Evolutionary conservation across 192 early-diverging fungal genomes (phyloP), one percentile per base, ranked within the genome.

Genomic region (Linnemannia zychae): DNA sequence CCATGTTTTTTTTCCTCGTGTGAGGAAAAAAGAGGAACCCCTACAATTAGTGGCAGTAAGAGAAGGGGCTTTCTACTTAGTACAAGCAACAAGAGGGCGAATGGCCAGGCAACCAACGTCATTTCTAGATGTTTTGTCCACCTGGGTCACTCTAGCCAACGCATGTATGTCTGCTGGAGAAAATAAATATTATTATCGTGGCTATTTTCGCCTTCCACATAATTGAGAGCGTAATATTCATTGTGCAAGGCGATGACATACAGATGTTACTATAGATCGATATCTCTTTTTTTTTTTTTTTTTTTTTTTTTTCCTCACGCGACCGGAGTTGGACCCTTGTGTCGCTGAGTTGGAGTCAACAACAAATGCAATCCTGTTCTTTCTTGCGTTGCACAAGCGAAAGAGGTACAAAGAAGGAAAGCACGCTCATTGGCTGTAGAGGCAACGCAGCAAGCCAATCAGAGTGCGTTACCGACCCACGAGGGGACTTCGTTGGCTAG

Each of bases 251-350:
- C 57, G 57, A 31, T 63, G 57, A 63, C 28, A 63, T 31, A 33
- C 24, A 31, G 46, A 17, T 49, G 16, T 15, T 49, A 9, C 40
- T 12, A 11, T 63, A 33, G 28, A 63, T 63, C 57, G 28, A 63
- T 63, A 28, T 57, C 20, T 57, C 12, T 60, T 24, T 24, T 50
- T 50, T 22, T 50, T 12, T 49, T 6, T 22, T 5, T 50, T 50
- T 50, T 17, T 50, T 17, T 22, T n/a, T n/a, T 28, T 12, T 31
- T 31, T 28, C 57, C 24, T n/a, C 57, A 63, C 57, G 57, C 57
- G 57, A 63, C 57, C 57, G 57, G 57, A 63, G 57, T 63, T 63
- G 57, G 57, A 63, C 57, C 57, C 57, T 63, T 63, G 57, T 63
- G 28, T 12, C 57, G 57, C 57, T n/a, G 57, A 24, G 57, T 63